phyloP scores from a whole-genome alignment of 129 eudicot species.

The Deinandra increscens region DNA sequence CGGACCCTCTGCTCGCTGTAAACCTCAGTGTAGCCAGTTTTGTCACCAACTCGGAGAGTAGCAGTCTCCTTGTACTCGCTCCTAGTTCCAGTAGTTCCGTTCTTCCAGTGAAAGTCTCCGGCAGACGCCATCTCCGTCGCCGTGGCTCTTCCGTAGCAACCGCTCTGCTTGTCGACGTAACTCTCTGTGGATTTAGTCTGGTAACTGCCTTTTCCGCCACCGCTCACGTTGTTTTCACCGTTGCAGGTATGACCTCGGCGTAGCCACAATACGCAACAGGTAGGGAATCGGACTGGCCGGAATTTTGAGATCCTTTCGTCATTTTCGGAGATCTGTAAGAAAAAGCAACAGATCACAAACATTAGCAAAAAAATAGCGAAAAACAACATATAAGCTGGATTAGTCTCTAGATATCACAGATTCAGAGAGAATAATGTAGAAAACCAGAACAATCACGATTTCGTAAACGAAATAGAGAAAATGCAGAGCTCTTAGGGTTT shows the following conservation, averaged over 20 bases:
- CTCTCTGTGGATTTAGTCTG: slow-evolving; percentile 18
- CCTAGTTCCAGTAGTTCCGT: slow-evolving; percentile 26
- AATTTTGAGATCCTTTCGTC: too few species aligned
- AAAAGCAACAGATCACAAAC: too few species aligned
- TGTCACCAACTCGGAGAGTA: slow-evolving; percentile 32
- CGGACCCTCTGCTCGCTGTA: slow-evolving; percentile 31
- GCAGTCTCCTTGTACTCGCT: slow-evolving; percentile 21
- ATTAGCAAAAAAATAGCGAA: too few species aligned
- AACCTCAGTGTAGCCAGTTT: slow-evolving; percentile 41
- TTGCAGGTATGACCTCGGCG: neutral
- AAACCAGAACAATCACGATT: too few species aligned
- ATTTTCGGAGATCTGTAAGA: too few species aligned
- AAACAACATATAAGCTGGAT: too few species aligned
- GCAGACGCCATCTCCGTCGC: slow-evolving; percentile 18
- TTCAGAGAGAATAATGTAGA: too few species aligned
- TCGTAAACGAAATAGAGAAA: too few species aligned
- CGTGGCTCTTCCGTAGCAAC: slow-evolving; percentile 27
- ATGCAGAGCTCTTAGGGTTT: too few species aligned
- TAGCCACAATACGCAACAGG: neutral
- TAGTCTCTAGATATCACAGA: too few species aligned
- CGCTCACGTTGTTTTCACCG: slow-evolving; percentile 16
- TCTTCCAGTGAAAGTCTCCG: slow-evolving; percentile 28
- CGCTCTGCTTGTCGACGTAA: slow-evolving; percentile 32
- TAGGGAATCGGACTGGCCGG: neutral
- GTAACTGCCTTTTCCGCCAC: slow-evolving; percentile 15